Base-by-base conservation (phyloP, 805 yeast species). In the Komagataella pseudopastoris region DNA sequence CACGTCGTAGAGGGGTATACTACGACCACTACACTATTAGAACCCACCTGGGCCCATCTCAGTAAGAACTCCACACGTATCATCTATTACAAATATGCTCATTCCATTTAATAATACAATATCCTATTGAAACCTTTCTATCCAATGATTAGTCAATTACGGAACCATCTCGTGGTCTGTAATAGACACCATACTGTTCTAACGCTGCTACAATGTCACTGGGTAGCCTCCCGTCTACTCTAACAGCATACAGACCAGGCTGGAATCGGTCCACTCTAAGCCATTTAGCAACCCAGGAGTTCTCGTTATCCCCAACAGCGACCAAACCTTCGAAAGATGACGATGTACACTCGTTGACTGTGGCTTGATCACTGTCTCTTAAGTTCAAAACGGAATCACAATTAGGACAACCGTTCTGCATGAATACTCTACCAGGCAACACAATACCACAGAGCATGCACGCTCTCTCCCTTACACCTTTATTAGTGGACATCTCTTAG, bases 251-350 rank as follows among this genome's bases (percentile, higher is more conserved):
- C 59, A 91, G 65, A 0, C 98, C 99, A 0, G 95, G 86, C 20
- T 80, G 83, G 63, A 88, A 88, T 16, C 87, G 83, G 61, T 88
- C 96, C 36, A 91, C 83, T 65, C 97, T 80, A 52, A 91, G 71
- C 99, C 99, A 91, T 62, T 86, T 80, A 14, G 96, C 96, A 45
- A 88, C 96, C 99, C 99, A 91, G 1, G 96, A 88, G 43, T 75
- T 78, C 50, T 80, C 78, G 50, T 91, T 88, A 54, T 85, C 89
- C 49, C 95, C 88, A 55, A 88, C 74, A 2, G 97, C 96, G 4
- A 91, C 95, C 39, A 87, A 71, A 0, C 99, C 99, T 71, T 91
- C 99, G 63, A 89, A 91, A 0, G 96, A 81, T 45, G 98, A 98
- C 17, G 96, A 88, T 5, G 98, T 93, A 66, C 96, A 88, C 62